Evolutionary conservation across 345 rosid species (phyloP), one percentile per base, ranked within the genome.

Genomic region (Microcos paniculata): DNA sequence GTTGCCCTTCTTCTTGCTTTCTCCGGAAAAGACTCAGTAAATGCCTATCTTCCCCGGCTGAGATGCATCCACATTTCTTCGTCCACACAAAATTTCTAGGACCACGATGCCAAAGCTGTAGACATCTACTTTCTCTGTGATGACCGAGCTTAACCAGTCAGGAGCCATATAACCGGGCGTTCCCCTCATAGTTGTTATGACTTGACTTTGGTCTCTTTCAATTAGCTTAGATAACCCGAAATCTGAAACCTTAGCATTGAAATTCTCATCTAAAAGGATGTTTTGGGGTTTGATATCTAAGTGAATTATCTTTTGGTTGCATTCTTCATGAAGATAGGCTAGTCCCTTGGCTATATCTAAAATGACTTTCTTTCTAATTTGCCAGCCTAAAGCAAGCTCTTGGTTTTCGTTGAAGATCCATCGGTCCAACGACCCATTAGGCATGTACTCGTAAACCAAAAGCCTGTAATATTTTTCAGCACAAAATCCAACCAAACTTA

Each of bases 181-280:
- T 80, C 80, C 83, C 26, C 78, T 67, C 65, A 77, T 73, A 13
- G 75, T 59, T 7, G 67, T 80, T n/a, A 72, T 5, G 4, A 80
- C 79, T 72, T 66, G 59, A 26, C 70, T 80, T 40, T 64, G 70
- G 21, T 64, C 51, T 64, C 45, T 64, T 21, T 31, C 70, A 11
- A 64, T 19, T 10, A 61, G 40, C 40, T 56, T 71, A 18, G 76
- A 30, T n/a, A n/a, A n/a, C n/a, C n/a, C n/a, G n/a, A n/a, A n/a
- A n/a, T n/a, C n/a, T n/a, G n/a, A n/a, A n/a, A n/a, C n/a, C n/a
- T n/a, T n/a, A n/a, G n/a, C n/a, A n/a, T n/a, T n/a, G n/a, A n/a
- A n/a, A n/a, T n/a, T n/a, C n/a, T n/a, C n/a, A n/a, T n/a, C n/a
- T n/a, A n/a, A n/a, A n/a, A n/a, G n/a, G n/a, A n/a, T n/a, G n/a